Evolutionary conservation across 805 yeast species (phyloP), one percentile per base, ranked within the genome.

Genomic region (Cyberlindnera americana): DNA sequence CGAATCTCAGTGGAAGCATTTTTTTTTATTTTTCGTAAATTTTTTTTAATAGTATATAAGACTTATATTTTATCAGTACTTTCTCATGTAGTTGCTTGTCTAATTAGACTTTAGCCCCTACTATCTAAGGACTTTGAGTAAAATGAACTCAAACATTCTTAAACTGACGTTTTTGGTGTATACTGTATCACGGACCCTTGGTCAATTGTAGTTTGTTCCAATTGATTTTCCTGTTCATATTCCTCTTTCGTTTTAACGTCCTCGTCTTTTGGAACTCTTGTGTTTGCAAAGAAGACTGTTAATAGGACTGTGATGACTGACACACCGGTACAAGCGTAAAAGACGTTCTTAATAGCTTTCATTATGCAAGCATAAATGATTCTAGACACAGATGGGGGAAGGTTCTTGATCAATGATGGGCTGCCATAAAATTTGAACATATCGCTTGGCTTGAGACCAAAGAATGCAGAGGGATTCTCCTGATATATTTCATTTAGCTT

Each of bases 1-100:
- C 82, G 75, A 76, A 67, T 76, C 81, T 75, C 80, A 78, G 75
- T 75, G 74, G 77, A 69, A 77, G 80, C 79, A 72, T 19, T 45
- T 49, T 52, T 56, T 55, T 59, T 53, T 28, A 4, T 13, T 6
- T 9, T 29, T n/a, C n/a, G n/a, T n/a, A n/a, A n/a, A n/a, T n/a
- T n/a, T n/a, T n/a, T n/a, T n/a, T n/a, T n/a, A n/a, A n/a, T n/a
- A n/a, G n/a, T n/a, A n/a, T n/a, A n/a, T n/a, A n/a, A n/a, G n/a
- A n/a, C n/a, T n/a, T n/a, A n/a, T n/a, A n/a, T n/a, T n/a, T n/a
- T n/a, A n/a, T n/a, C n/a, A n/a, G n/a, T n/a, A n/a, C n/a, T n/a
- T n/a, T n/a, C n/a, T n/a, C n/a, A n/a, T n/a, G n/a, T n/a, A n/a
- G n/a, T n/a, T n/a, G n/a, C n/a, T n/a, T n/a, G n/a, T n/a, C n/a